Base-by-base conservation (phyloP, 371 early-diverging fungal species). In the Coemansia sp. region DNA sequence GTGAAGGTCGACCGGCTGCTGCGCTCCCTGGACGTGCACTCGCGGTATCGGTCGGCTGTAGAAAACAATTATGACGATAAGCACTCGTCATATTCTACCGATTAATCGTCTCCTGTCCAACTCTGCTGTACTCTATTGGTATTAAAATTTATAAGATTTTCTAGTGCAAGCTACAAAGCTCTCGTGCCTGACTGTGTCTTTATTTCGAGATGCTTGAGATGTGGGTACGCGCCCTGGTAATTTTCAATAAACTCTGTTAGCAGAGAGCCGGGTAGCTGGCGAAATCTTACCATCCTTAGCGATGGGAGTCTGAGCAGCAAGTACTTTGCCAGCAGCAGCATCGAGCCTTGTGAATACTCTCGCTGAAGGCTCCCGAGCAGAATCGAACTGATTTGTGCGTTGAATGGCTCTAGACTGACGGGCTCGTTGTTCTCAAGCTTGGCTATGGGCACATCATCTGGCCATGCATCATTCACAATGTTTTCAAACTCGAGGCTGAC, bases 1-100 rank as follows among this genome's bases (percentile, higher is more conserved):
- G 76, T 75, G 39, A 71, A 54, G 16, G 76, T 72, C 40, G 72
- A 75, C 32, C 56, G 76, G 31, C 55, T 75, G 24, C 42, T 74
- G 52, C 47, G 70, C 9, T 69, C 75, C n/a, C 60, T 74, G 10
- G 75, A 74, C 5, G 75, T 74, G 11, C 75, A 74, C 47, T 65
- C 75, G n/a, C 29, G 65, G 33, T 74, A 74, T 33, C 58, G 66
- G 4, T 68, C 69, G n/a, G 64, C 60, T 14, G 64, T 60, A 10
- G 72, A 72, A 8, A 52, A 34, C 32, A 16, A 40, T 3, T 34
- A 54, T 10, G 44, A 14, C 14, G 44, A 43, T 33, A 44, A 44
- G 12, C 32, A n/a, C 48, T 55, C 67, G 5, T 32, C 49, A 5
- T 49, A 61, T 29, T 54, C 66, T 11, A 40, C 54, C 18, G 60